Percentiles rank a stretch among this genome's conserved stretches.
These are phyloP conservation scores for Lachancea sp. DNA, from an alignment of 805 yeast genomes.

Conservation along the genomic window DNA sequence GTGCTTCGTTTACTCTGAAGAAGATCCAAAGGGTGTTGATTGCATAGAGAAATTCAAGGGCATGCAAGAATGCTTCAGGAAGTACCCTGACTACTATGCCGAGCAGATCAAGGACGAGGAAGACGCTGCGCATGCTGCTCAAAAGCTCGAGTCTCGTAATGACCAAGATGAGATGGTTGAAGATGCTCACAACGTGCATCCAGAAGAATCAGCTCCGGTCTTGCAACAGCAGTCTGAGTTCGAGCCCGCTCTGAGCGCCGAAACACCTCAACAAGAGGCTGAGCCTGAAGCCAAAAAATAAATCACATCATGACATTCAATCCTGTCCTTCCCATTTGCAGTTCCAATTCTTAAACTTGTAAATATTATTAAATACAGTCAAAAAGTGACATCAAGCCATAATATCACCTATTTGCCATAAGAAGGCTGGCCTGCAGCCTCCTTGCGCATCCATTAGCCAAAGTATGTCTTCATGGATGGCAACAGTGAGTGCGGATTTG, in stretches of 20 bases:
- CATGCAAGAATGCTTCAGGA: slow-evolving; percentile 93
- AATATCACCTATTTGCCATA: slow-evolving; percentile 11
- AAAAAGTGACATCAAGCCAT: not conserved
- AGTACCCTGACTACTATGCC: slow-evolving; percentile 86
- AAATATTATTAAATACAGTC: slow-evolving; percentile 4
- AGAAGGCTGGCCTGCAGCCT: slow-evolving; percentile 18
- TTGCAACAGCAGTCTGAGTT: slow-evolving; percentile 13
- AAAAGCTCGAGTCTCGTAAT: slow-evolving; percentile 12
- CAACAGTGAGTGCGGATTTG: slow-evolving; percentile 21
- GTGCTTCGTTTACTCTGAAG: slow-evolving; percentile 88
- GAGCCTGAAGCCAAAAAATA: not conserved
- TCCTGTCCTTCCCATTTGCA: not conserved
- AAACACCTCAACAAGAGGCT: not conserved
- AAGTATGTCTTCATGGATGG: slow-evolving; percentile 59
- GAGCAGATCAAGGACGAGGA: slow-evolving; percentile 85
- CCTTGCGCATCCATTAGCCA: slow-evolving; percentile 36
- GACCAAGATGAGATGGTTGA: slow-evolving; percentile 4
- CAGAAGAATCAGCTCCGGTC: slow-evolving; percentile 12
- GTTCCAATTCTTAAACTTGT: slow-evolving; percentile 1
- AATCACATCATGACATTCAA: not conserved
- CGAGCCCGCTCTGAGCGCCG: slow-evolving; percentile 10
- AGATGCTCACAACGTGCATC: slow-evolving; percentile 6
- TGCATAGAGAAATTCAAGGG: slow-evolving; percentile 83
- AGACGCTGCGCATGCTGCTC: slow-evolving; percentile 34
- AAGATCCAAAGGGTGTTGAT: slow-evolving; percentile 94